These are phyloP conservation scores for Clarireedia paspali DNA, from an alignment of 2,329 filamentous ascomycete species.

Conservation along the genomic window DNA sequence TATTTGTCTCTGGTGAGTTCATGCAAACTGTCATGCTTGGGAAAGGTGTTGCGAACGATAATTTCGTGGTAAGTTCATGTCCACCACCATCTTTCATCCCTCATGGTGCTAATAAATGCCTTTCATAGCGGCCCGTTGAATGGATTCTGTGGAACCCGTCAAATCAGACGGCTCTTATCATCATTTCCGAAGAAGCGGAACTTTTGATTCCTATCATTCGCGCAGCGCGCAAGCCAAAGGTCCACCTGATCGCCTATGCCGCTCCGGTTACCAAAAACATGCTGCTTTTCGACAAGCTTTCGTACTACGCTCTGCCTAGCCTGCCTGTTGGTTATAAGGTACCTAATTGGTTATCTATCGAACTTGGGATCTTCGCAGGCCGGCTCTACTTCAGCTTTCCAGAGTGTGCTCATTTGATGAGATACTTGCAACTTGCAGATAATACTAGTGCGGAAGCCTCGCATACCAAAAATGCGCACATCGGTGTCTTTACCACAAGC, in stretches of 20 bases:
- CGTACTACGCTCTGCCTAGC: constrained; percentile 44
- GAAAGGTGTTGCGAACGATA: constrained; percentile 27
- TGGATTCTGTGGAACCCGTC: constrained; percentile 53
- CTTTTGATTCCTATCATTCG: constrained; percentile 40
- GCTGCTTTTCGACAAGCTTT: constrained; percentile 48
- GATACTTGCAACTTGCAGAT: constrained; percentile 25
- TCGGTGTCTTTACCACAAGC: constrained; percentile 25
- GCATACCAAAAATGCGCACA: background rate
- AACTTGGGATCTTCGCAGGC: constrained; percentile 54
- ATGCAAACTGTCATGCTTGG: constrained; percentile 35
- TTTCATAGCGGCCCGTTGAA: constrained; percentile 40
- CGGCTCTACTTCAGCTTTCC: constrained; percentile 49
- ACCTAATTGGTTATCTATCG: constrained; percentile 46
- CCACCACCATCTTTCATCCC: background rate
- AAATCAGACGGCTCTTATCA: constrained; percentile 42
- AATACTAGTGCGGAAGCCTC: background rate
- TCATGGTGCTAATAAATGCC: background rate
- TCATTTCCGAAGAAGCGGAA: constrained; percentile 59
- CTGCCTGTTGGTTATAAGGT: constrained; percentile 34
- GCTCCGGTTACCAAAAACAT: constrained; percentile 53
- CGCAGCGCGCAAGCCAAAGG: constrained; percentile 8
- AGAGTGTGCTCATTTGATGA: constrained; percentile 32
- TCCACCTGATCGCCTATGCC: constrained; percentile 48
- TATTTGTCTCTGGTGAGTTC: constrained; percentile 42
- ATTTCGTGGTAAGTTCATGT: constrained; percentile 30